Conservation (phyloP, 108 stramenopile genomes). For the Nitzschia putrida region DNA sequence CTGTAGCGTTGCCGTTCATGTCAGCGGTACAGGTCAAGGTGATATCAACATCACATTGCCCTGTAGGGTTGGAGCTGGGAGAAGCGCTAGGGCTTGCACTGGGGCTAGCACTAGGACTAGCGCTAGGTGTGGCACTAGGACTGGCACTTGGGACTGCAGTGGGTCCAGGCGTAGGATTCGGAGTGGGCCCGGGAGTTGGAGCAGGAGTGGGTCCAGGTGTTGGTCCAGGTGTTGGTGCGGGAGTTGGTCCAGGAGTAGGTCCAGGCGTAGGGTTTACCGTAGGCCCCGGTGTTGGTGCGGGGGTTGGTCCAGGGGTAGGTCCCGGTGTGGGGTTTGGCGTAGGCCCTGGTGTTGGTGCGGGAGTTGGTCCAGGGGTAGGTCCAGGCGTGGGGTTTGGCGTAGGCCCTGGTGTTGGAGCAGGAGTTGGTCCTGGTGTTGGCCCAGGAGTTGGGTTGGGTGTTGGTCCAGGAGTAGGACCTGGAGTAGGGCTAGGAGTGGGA, state of each 20-base stretch:
- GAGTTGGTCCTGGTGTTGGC: neutral
- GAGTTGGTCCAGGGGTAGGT: too few species aligned
- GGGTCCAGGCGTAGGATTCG: neutral
- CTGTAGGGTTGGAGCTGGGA: neutral
- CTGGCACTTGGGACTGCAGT: neutral
- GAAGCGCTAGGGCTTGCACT: neutral
- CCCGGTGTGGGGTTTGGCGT: neutral
- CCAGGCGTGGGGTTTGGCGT: too few species aligned
- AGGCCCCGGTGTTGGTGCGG: neutral
- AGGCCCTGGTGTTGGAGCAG: slow-evolving; percentile 2
- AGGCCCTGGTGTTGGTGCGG: neutral
- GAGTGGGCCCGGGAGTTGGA: neutral
- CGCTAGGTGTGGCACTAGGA: neutral
- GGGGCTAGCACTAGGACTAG: neutral
- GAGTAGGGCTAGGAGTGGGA: neutral
- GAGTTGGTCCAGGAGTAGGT: neutral
- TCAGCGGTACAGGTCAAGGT: slow-evolving; percentile 18
- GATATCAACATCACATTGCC: slow-evolving; percentile 12
- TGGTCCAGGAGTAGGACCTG: too few species aligned
- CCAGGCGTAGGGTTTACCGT: neutral
- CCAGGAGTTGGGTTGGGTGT: too few species aligned
- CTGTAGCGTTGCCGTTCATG: slow-evolving; percentile 2
- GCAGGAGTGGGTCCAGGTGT: neutral
- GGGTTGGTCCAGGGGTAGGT: neutral
- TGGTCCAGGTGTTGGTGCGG: neutral